A percentile compares a stretch with the other conserved stretches of the same genome.
Evolutionary conservation across 768 basidiomycete genomes (phyloP).

Genomic region (Russula ochroleuca): DNA sequence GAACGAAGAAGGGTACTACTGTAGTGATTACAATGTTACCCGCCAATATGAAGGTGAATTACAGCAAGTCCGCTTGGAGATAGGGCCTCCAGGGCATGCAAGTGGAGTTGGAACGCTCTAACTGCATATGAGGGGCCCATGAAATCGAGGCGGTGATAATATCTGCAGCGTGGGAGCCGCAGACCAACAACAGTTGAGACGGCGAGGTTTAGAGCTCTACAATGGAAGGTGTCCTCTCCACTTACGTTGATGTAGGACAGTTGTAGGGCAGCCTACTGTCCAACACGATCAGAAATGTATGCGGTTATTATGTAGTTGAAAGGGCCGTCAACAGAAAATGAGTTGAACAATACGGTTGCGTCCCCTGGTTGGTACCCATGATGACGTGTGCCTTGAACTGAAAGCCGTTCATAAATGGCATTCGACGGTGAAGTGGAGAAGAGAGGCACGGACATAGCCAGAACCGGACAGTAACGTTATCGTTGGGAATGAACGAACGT

Average conservation of each 20-base stretch:
- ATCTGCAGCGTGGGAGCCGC: not conserved
- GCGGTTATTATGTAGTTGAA: not conserved
- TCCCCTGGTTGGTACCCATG: not conserved
- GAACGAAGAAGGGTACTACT: not conserved
- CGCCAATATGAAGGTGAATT: not conserved
- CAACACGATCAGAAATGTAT: not conserved
- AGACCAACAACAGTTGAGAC: not conserved
- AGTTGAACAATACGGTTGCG: not conserved
- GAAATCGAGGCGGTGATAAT: not conserved
- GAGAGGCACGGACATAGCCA: not conserved
- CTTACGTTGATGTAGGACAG: conserved; percentile 6
- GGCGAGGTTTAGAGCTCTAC: not conserved
- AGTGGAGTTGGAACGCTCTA: conserved; percentile 2
- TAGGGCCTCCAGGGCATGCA: not conserved
- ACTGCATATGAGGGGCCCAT: not conserved
- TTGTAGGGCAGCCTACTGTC: not conserved
- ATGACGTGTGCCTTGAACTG: conserved; percentile 1
- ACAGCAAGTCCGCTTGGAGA: not conserved
- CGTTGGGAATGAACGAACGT: not conserved
- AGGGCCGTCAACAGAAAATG: not conserved
- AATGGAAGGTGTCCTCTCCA: not conserved
- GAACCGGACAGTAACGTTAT: conserved; percentile 8
- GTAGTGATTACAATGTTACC: not conserved
- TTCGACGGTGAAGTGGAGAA: not conserved
- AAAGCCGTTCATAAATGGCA: not conserved